Percentiles rank a stretch among this genome's conserved stretches.
Evolutionary conservation across 1,284 basidiomycete species (phyloP).

Genomic region (Marasmius tenuissimus): DNA sequence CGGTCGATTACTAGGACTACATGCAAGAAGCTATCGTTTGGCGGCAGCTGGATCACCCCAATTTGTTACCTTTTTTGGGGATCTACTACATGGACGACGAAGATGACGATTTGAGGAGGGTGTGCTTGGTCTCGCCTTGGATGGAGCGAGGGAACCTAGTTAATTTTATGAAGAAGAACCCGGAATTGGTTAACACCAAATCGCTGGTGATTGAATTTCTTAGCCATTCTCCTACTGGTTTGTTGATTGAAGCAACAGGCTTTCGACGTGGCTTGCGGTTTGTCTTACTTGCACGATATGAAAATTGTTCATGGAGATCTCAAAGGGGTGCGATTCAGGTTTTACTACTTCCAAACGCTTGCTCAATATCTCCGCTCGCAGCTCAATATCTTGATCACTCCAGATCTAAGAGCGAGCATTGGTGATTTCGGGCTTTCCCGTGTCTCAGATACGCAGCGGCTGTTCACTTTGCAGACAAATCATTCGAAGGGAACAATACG

Average conservation of each 20-base stretch:
- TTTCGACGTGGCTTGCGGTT: background rate
- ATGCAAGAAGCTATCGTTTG: background rate
- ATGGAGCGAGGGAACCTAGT: constrained; percentile 1
- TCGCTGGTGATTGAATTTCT: background rate
- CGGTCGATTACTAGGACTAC: background rate
- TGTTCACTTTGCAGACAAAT: background rate
- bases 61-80: background rate
- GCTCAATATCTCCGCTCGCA: background rate
- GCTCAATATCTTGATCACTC: background rate
- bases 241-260: background rate
- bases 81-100: constrained; percentile 3
- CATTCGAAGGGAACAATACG: background rate
- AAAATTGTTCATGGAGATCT: background rate
- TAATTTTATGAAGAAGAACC: background rate
- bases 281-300: background rate
- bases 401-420: background rate
- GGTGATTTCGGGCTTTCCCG: background rate
- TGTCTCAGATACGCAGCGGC: background rate
- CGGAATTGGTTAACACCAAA: background rate
- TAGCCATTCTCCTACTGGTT: background rate
- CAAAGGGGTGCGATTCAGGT: background rate
- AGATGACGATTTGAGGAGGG: constrained; percentile 5
- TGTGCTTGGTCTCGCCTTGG: constrained; percentile 7
- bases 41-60: background rate
- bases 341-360: background rate